Evolutionary conservation across 108 stramenopile species (phyloP).

Genomic region (Cyclotella choctawhatcheeana): DNA sequence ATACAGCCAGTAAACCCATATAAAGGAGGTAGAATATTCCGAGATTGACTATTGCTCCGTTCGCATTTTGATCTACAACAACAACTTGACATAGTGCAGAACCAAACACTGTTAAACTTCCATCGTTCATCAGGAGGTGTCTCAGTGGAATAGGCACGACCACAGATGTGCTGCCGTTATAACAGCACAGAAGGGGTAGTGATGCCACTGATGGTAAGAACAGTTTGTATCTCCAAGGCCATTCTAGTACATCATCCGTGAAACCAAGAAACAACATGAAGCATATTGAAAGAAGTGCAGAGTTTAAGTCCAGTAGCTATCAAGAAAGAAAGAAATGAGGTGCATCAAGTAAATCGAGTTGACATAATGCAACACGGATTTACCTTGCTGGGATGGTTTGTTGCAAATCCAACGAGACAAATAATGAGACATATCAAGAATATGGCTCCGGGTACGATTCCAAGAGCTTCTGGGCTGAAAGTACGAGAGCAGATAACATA

Average conservation of each 20-base stretch:
- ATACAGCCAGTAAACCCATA: conserved; percentile 97
- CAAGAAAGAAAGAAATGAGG: conserved; percentile 6
- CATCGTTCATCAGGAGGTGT: conserved; percentile 56
- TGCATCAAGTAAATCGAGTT: background rate
- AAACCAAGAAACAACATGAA: conserved; percentile 98
- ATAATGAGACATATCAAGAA: conserved; percentile 92
- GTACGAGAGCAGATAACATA: background rate
- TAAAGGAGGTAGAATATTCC: conserved; percentile 91
- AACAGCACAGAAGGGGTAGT: conserved; percentile 93
- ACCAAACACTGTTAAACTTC: conserved; percentile 66
- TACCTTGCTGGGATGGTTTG: conserved; percentile 69
- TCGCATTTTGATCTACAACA: conserved; percentile 73
- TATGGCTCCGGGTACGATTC: conserved; percentile 91
- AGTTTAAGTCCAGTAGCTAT: conserved; percentile 62
- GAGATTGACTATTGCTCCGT: conserved; percentile 82
- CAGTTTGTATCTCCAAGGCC: conserved; percentile 98
- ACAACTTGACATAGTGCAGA: conserved; percentile 51
- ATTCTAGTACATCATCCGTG: conserved; percentile 96
- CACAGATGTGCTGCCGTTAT: conserved; percentile 93
- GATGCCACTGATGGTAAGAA: conserved; percentile 93
- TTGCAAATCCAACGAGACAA: conserved; percentile 86
- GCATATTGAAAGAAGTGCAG: conserved; percentile 94
- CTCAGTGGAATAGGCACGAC: conserved; percentile 88
- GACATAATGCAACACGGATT: background rate
- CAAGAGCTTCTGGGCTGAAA: conserved; percentile 91